These are phyloP conservation scores for Pyricularia pennisetigena DNA, from an alignment of 2,329 filamentous ascomycete species.

Conservation along the genomic window DNA sequence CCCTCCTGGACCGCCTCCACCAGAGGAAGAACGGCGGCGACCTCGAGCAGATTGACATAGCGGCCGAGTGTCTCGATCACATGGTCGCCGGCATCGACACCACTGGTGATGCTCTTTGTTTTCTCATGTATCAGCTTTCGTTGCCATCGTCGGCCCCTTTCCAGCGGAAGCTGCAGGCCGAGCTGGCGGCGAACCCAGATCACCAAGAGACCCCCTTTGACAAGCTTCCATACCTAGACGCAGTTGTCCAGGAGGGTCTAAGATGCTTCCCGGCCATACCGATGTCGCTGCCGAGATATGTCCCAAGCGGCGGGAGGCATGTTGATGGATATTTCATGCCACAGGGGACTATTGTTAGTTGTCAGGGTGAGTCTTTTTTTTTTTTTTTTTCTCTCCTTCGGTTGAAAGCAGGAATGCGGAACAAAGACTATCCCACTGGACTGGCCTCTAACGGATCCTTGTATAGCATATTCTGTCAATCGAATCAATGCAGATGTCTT, in stretches of 20 bases:
- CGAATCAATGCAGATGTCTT: constrained; percentile 58
- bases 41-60: constrained; percentile 44
- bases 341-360: constrained; percentile 44
- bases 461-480: constrained; percentile 46
- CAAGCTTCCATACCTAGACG: constrained; percentile 49
- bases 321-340: constrained; percentile 48
- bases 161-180: constrained; percentile 42
- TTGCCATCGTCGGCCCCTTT: constrained; percentile 40
- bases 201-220: constrained; percentile 26
- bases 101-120: constrained; percentile 59
- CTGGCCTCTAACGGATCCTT: constrained; percentile 40
- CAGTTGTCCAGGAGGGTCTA: constrained; percentile 51
- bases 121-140: constrained; percentile 63
- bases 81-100: constrained; percentile 66
- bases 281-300: constrained; percentile 55
- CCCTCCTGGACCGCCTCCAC: constrained; percentile 48
- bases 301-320: constrained; percentile 40
- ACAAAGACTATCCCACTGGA: constrained; percentile 40
- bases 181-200: constrained; percentile 32
- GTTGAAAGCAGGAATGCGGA: constrained; percentile 18
- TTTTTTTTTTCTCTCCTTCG: neutral
- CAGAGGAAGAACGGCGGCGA: constrained; percentile 20
- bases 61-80: constrained; percentile 61
- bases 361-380: constrained; percentile 24
- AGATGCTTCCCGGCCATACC: constrained; percentile 55